phyloP scores from a whole-genome alignment of 352 stramenopile genomes.

The Phytophthora rubi region DNA sequence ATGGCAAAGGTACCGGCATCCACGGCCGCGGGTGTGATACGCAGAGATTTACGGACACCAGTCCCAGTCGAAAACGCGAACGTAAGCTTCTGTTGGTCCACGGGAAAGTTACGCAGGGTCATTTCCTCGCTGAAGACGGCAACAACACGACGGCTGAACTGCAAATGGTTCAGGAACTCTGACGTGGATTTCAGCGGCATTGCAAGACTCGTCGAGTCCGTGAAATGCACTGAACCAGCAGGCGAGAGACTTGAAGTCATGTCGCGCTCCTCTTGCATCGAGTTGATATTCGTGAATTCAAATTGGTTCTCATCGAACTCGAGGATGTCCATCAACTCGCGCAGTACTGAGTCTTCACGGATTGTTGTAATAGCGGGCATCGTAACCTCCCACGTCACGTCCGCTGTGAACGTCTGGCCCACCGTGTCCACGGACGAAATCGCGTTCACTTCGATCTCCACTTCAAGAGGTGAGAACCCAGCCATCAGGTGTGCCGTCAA shows the following conservation, averaged over 20 bases:
- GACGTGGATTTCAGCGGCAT: slow-evolving; percentile 17
- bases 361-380: slow-evolving; percentile 48
- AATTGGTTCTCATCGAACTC: slow-evolving; percentile 51
- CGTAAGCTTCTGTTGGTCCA: slow-evolving; percentile 66
- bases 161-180: slow-evolving; percentile 40
- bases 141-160: slow-evolving; percentile 47
- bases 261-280: slow-evolving; percentile 42
- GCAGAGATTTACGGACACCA: slow-evolving; percentile 43
- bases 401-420: slow-evolving; percentile 47
- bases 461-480: slow-evolving; percentile 43
- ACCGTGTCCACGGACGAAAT: slow-evolving; percentile 55
- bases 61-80: slow-evolving; percentile 49
- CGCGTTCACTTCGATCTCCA: slow-evolving; percentile 46
- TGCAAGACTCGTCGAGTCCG: slow-evolving; percentile 29
- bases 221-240: slow-evolving; percentile 35
- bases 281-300: slow-evolving; percentile 51
- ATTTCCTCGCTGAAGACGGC: slow-evolving; percentile 66
- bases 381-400: slow-evolving; percentile 60
- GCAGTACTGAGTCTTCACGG: slow-evolving; percentile 50
- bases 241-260: slow-evolving; percentile 37
- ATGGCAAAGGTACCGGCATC: slow-evolving; percentile 56
- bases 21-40: slow-evolving; percentile 37
- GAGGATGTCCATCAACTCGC: slow-evolving; percentile 48
- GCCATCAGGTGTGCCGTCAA: slow-evolving; percentile 41
- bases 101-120: slow-evolving; percentile 59